These are phyloP conservation scores for Hemerocallis citrina DNA, from an alignment of 106 monocot species.

Conservation along the genomic window DNA sequence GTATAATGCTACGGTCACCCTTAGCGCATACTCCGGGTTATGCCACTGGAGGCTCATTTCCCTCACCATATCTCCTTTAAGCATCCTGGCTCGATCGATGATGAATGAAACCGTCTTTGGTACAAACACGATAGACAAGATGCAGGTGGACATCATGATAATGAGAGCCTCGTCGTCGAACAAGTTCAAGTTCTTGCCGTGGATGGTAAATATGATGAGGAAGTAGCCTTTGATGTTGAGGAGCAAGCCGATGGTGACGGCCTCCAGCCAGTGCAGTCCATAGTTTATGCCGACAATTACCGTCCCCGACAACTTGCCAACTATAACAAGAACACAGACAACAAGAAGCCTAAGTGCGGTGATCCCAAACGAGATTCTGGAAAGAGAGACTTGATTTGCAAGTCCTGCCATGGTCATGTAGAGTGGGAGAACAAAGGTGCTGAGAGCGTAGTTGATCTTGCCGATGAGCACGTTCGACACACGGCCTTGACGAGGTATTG, in stretches of 20 bases:
- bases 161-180: neutral
- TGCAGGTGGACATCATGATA: conserved; percentile 21
- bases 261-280: conserved; percentile 44
- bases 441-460: conserved; percentile 52
- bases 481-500: conserved; percentile 51
- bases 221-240: conserved; percentile 65
- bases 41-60: conserved; percentile 49
- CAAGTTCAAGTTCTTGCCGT: conserved; percentile 5
- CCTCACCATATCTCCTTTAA: conserved; percentile 4
- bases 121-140: conserved; percentile 20
- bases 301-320: conserved; percentile 50
- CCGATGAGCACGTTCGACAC: conserved; percentile 43
- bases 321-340: conserved; percentile 8
- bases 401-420: conserved; percentile 28
- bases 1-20: conserved; percentile 45
- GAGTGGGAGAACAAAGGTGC: conserved; percentile 31
- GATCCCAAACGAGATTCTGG: neutral
- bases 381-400: conserved; percentile 1
- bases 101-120: conserved; percentile 35
- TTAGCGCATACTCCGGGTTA: conserved; percentile 21
- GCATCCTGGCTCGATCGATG: conserved; percentile 14
- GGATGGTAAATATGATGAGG: conserved; percentile 35
- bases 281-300: conserved; percentile 6
- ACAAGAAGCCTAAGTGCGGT: neutral
- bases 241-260: conserved; percentile 37